Conservation (phyloP, 306 rosid species). For the Psophocarpus tetragonolobus region DNA sequence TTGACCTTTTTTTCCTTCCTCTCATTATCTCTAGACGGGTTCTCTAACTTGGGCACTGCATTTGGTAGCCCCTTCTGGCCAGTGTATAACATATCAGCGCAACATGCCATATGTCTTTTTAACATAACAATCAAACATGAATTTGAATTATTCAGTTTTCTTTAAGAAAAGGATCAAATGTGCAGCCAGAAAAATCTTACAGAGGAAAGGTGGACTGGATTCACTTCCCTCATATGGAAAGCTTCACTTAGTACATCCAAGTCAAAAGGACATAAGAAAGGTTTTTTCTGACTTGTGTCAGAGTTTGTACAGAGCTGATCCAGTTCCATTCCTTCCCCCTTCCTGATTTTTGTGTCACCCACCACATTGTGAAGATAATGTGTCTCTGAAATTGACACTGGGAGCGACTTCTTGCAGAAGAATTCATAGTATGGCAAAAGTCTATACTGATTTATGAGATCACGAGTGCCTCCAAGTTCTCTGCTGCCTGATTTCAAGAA, state of each 20-base stretch:
- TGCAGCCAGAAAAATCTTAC: slow-evolving; percentile 28
- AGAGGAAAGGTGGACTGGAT: slow-evolving; percentile 27
- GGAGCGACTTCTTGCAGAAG: slow-evolving; percentile 89
- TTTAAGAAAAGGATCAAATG: background rate
- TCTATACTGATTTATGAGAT: slow-evolving; percentile 80
- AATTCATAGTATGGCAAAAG: slow-evolving; percentile 73
- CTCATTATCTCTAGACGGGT: slow-evolving; percentile 15
- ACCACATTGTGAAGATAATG: slow-evolving; percentile 84
- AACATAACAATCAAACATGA: background rate
- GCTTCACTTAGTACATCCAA: slow-evolving; percentile 46
- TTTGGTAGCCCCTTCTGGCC: slow-evolving; percentile 27
- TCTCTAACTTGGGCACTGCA: slow-evolving; percentile 16
- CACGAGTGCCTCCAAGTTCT: slow-evolving; percentile 83
- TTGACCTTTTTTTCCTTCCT: slow-evolving; percentile 27
- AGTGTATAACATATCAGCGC: background rate
- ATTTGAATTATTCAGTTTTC: slow-evolving; percentile 7
- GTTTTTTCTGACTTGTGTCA: slow-evolving; percentile 51
- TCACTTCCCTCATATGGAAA: slow-evolving; percentile 36
- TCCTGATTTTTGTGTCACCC: slow-evolving; percentile 85
- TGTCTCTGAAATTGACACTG: slow-evolving; percentile 73
- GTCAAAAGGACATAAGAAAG: slow-evolving; percentile 56
- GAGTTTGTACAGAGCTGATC: slow-evolving; percentile 76
- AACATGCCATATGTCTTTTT: background rate
- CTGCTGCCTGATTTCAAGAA: slow-evolving; percentile 60
- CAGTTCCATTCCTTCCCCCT: slow-evolving; percentile 96